Base-by-base conservation (phyloP, 2,329 filamentous ascomycete species). In the Fusarium duplospermum region DNA sequence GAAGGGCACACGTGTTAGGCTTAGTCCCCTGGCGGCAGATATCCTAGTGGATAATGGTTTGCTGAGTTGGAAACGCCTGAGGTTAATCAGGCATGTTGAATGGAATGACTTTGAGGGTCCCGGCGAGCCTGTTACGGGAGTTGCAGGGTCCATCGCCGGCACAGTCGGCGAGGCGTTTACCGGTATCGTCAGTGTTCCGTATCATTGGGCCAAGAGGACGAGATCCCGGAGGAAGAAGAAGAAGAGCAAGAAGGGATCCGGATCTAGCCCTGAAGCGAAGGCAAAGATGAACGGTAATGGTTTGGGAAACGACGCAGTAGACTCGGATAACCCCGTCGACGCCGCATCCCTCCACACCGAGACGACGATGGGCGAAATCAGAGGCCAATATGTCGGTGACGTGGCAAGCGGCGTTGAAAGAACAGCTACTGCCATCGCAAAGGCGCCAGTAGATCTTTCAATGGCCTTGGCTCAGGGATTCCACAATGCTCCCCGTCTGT, bases 101-200 rank as follows among this genome's bases (percentile, higher is more conserved):
- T 94, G 92, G 91, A 93, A 93, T 74, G 92, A 94, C 76, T 94
- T 94, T 76, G 91, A 93, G 73, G 93, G 93, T 0, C 92, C 92
- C 0, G 92, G 92, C 0, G 93, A 94, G 78, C 93, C 93, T 0
- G 84, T 94, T 14, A 93, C 92, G 0, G 93, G 92, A 4, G 83
- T 89, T 5, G 89, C 89, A 36, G 89, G 89, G 13, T 91, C 91
- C 0, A 75, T 94, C 6, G 85, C 89, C n/a, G 86, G 86, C 4
- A 89, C 89, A 0, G 79, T 92, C 4, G 87, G 88, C 2, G 87
- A 89, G 38, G 85, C 91, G 1, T 89, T 91, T 29, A 84, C 86
- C n/a, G 92, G 92, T 0, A 83, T 93, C 18, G 90, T 89, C 1
- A 87, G 89, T 60, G 89, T 93, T 4, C 93, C 93, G 0, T 87